Conservation (phyloP, 75 land plant genomes). For the Cryptomeria japonica region DNA sequence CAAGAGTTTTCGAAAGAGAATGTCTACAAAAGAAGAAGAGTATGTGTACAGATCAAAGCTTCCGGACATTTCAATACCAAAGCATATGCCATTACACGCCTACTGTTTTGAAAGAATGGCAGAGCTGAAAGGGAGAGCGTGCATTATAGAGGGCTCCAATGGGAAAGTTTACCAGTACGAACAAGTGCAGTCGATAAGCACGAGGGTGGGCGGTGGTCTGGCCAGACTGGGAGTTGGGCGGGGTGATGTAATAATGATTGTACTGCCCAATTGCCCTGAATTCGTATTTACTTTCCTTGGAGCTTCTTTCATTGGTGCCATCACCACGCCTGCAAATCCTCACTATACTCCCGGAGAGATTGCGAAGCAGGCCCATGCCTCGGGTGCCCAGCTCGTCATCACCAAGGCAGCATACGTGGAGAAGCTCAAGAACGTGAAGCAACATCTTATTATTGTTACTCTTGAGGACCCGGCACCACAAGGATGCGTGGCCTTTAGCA, state of each 20-base stretch:
- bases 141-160: slow-evolving; percentile 23
- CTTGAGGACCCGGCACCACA: neutral
- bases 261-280: slow-evolving; percentile 67
- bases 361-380: slow-evolving; percentile 41
- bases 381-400: slow-evolving; percentile 54
- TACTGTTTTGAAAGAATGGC: slow-evolving; percentile 16
- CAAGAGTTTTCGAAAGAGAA: neutral
- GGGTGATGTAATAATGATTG: slow-evolving; percentile 59
- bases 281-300: slow-evolving; percentile 65
- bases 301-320: slow-evolving; percentile 60
- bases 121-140: slow-evolving; percentile 2
- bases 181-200: slow-evolving; percentile 5
- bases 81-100: slow-evolving; percentile 32
- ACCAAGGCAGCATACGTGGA: slow-evolving; percentile 63
- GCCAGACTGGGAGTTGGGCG: slow-evolving; percentile 43
- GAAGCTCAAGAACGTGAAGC: slow-evolving; percentile 43
- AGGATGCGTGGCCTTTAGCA: neutral
- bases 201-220: slow-evolving; percentile 31
- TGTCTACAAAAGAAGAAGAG: neutral
- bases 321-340: slow-evolving; percentile 78
- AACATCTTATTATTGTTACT: neutral
- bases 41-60: neutral
- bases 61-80: slow-evolving; percentile 53
- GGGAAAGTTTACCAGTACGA: slow-evolving; percentile 13
- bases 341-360: slow-evolving; percentile 72